Conservation (phyloP, 495 filamentous ascomycete species). For the Barbatosphaeria neglecta region DNA sequence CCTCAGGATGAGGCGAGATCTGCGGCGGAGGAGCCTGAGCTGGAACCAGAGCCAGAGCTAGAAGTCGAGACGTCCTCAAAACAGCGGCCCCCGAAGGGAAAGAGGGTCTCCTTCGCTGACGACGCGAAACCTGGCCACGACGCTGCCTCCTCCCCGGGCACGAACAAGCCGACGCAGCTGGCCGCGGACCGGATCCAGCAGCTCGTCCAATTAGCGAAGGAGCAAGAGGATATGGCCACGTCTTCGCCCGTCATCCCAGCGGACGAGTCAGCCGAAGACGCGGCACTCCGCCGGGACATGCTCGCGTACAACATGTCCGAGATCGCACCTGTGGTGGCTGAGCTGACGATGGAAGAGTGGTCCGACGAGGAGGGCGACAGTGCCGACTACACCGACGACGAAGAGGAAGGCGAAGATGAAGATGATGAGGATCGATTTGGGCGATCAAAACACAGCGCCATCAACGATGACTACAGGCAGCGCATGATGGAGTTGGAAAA, state of each 20-base stretch:
- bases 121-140: slow-evolving; percentile 41
- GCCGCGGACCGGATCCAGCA: slow-evolving; percentile 32
- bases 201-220: slow-evolving; percentile 34
- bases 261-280: slow-evolving; percentile 69
- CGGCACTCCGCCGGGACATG: slow-evolving; percentile 77
- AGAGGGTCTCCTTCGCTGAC: slow-evolving; percentile 38
- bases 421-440: slow-evolving; percentile 55
- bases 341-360: slow-evolving; percentile 72
- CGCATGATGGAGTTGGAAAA: slow-evolving; percentile 79
- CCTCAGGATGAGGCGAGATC: slow-evolving; percentile 1
- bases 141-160: slow-evolving; percentile 10
- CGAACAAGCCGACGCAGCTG: slow-evolving; percentile 11
- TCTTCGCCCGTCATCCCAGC: slow-evolving; percentile 35
- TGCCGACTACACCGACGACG: slow-evolving; percentile 42
- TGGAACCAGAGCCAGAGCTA: not conserved
- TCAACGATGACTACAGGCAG: slow-evolving; percentile 60
- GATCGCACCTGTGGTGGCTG: slow-evolving; percentile 84
- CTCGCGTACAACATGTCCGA: slow-evolving; percentile 75
- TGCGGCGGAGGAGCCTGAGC: not conserved
- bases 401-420: slow-evolving; percentile 38
- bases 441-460: slow-evolving; percentile 45
- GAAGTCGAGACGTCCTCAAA: not conserved
- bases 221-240: slow-evolving; percentile 26
- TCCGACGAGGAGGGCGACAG: slow-evolving; percentile 33
- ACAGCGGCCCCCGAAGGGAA: slow-evolving; percentile 12